Percentiles rank a stretch among this genome's conserved stretches.
These are phyloP conservation scores for Kalmusia sp. DNA, from an alignment of 2,329 filamentous ascomycete species.

Conservation along the genomic window DNA sequence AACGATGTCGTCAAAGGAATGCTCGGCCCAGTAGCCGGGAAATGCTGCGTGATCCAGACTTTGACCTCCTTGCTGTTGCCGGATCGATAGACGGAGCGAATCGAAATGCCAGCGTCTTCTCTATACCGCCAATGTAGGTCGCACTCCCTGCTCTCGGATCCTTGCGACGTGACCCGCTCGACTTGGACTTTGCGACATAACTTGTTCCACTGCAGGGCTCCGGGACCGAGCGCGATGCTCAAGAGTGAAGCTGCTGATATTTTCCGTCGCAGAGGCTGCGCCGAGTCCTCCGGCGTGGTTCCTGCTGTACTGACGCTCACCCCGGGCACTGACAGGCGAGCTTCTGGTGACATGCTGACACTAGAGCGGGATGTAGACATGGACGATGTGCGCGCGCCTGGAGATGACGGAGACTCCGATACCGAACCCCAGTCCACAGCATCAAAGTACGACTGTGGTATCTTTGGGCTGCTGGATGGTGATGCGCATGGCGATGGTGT, in stretches of 20 bases:
- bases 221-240: conserved; percentile 32
- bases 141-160: conserved; percentile 25
- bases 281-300: conserved; percentile 28
- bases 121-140: conserved; percentile 37
- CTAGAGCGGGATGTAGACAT: conserved; percentile 27
- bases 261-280: conserved; percentile 18
- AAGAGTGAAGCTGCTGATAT: conserved; percentile 29
- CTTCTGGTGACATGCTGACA: conserved; percentile 21
- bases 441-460: conserved; percentile 22
- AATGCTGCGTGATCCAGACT: conserved; percentile 35
- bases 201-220: conserved; percentile 38
- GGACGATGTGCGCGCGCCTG: conserved; percentile 22
- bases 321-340: conserved; percentile 11
- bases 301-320: conserved; percentile 20
- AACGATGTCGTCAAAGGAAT: conserved; percentile 39
- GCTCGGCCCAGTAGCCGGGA: conserved; percentile 37
- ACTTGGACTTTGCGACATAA: conserved; percentile 36
- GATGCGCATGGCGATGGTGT: conserved; percentile 20
- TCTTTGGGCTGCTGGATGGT: conserved; percentile 20
- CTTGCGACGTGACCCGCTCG: conserved; percentile 25
- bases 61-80: conserved; percentile 23
- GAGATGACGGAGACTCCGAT: conserved; percentile 8
- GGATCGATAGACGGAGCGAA: conserved; percentile 33
- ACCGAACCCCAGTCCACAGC: conserved; percentile 23
- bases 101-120: conserved; percentile 34